These are phyloP conservation scores for Nicotiana paniculata DNA, from an alignment of 257 asterid species.

Conservation along the genomic window DNA sequence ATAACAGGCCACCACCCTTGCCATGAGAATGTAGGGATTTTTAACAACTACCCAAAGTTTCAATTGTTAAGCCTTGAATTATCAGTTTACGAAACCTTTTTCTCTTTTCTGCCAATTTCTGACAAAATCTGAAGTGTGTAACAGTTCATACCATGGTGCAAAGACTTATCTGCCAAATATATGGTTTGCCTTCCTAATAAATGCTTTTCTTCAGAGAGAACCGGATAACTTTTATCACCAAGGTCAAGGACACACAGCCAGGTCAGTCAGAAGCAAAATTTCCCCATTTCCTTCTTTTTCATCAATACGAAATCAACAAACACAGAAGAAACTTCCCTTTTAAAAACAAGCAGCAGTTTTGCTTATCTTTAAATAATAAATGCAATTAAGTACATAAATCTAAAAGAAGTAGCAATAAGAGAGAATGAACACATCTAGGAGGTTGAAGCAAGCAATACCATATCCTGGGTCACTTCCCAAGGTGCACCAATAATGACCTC, in stretches of 20 bases:
- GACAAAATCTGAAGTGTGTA: neutral
- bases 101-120: neutral
- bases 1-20: neutral
- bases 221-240: neutral
- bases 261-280: neutral
- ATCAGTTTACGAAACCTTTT: neutral
- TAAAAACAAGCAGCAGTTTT: neutral
- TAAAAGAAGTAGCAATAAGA: neutral
- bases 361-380: neutral
- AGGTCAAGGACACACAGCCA: neutral
- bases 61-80: neutral
- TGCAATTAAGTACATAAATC: neutral
- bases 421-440: neutral
- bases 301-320: neutral
- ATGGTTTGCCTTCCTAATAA: neutral
- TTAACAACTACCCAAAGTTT: neutral
- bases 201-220: neutral
- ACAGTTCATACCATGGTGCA: neutral
- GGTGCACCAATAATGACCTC: conserved; percentile 97
- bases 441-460: conserved; percentile 37
- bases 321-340: neutral
- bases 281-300: neutral
- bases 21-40: neutral
- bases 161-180: neutral
- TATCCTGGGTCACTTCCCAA: conserved; percentile 67